Base-by-base conservation (phyloP, 1,139 yeast species). In the Hemisphaericaspora xylofermentans region DNA sequence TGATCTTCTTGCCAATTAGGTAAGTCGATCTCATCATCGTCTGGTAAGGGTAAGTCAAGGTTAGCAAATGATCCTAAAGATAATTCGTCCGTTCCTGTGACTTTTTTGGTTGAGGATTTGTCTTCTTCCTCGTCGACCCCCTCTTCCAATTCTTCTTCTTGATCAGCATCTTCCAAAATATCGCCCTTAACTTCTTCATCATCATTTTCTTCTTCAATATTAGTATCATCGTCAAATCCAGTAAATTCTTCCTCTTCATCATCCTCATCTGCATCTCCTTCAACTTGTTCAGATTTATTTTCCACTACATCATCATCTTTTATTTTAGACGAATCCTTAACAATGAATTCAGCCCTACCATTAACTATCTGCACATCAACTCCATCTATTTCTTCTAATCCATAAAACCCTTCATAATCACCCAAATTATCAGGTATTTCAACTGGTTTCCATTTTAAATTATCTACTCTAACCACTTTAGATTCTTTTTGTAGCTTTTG, bases 351-450 rank as follows among this genome's bases (percentile, higher is more conserved):
- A 0, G 84, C 80, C 46, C 71, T 68, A 13, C 95, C 95, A 43
- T 80, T 70, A 3, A 80, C 78, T 42, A 80, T 71, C 47, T 78
- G 78, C 4, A 91, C 91, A 53, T 78, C 91, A 18, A 91, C 97
- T 21, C 96, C 97, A 41, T 89, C 97, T 40, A 93, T 77, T 60
- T 93, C 98, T 61, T 93, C 98, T 33, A 93, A 66, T 0, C 97
- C 98, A 61, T 82, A 88, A 51, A 89, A 84, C 0, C 97, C 97
- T 53, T 85, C 91, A 57, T 85, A 86, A 60, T 88, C 95, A 45
- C 84, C 96, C 45, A 88, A 62, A 29, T 88, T 83, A 49, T 87
- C 93, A 4, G 95, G 93, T 38, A 93, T 77, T 1, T 84, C 85
- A 12, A 88, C 95, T 4, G 82, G 63, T 52, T 84, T 85, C 98